Percentiles rank a stretch among this genome's conserved stretches.
These are phyloP conservation scores for Cornus kousa DNA, from an alignment of 148 eudicot species.

Conservation along the genomic window DNA sequence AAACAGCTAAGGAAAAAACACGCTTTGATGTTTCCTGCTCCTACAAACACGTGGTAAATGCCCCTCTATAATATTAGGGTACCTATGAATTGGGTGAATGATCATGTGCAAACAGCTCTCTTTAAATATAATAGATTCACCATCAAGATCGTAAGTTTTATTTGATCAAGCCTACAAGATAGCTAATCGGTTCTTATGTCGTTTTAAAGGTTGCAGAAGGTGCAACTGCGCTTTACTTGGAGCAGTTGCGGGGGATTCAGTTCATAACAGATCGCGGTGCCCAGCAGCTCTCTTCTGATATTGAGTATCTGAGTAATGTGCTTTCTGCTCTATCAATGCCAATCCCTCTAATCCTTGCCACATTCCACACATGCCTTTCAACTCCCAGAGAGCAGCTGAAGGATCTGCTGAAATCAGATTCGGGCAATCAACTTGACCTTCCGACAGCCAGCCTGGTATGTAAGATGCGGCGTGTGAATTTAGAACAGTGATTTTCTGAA, in stretches of 20 bases:
- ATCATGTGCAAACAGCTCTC: too few species aligned
- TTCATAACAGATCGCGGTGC: constrained; percentile 91
- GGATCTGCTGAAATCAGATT: constrained; percentile 64
- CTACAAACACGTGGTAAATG: too few species aligned
- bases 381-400: constrained; percentile 72
- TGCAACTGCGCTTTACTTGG: constrained; percentile 84
- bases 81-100: too few species aligned
- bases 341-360: constrained; percentile 65
- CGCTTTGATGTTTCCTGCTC: too few species aligned
- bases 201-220: constrained; percentile 85
- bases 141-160: background rate
- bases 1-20: too few species aligned
- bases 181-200: constrained; percentile 8
- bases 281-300: constrained; percentile 84
- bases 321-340: constrained; percentile 93
- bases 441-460: constrained; percentile 53
- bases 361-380: constrained; percentile 82
- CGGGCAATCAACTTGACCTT: constrained; percentile 40
- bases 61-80: too few species aligned
- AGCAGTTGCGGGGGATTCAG: constrained; percentile 88
- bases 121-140: background rate
- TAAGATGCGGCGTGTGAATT: constrained; percentile 49
- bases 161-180: background rate
- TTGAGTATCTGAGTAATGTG: constrained; percentile 86
- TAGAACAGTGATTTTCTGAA: constrained; percentile 20